Evolutionary conservation across 106 monocot species (phyloP), one percentile per base, ranked within the genome.

Genomic region (Triglochin maritima): DNA sequence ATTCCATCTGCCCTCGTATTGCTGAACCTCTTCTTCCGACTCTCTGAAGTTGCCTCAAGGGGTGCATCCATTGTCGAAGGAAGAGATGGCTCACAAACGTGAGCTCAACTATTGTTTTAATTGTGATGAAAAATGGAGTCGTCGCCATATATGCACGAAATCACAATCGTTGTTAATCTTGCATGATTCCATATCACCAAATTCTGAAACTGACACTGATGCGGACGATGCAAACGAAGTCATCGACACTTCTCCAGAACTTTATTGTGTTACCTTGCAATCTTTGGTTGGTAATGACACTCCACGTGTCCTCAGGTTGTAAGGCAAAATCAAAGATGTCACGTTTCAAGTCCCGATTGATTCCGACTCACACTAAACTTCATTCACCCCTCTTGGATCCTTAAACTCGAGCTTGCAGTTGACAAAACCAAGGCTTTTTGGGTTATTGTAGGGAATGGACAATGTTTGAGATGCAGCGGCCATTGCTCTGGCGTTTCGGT

Each of bases 1-100:
- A 5, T 14, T 14, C 14, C 0, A 0, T 5, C 5, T 8, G 3
- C 11, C 56, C 0, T 56, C 4, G 56, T 0, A 0, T 0, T 15
- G 15, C 2, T 2, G 56, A 4, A 0, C 56, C n/a, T 4, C 15
- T 56, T n/a, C 13, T 56, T n/a, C n/a, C n/a, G n/a, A n/a, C n/a
- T n/a, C n/a, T n/a, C 29, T 1, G 1, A 29, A 29, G 29, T 29
- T 57, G 14, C 56, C 56, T 2, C 13, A 57, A 57, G 56, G 56
- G 16, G 14, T 57, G 5, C 0, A 11, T 5, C 56, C 56, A 10
- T 0, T 4, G 0, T 57, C 56, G 0, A 13, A 7, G 4, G 56
- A 57, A 10, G 11, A 57, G 56, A 57, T 57, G 56, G 3, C 56
- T 4, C 0, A 7, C 14, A 57, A 57, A 5, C 10, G 14, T 1